Conservation (phyloP, 352 stramenopile species). For the Globisporangium yorkense region DNA sequence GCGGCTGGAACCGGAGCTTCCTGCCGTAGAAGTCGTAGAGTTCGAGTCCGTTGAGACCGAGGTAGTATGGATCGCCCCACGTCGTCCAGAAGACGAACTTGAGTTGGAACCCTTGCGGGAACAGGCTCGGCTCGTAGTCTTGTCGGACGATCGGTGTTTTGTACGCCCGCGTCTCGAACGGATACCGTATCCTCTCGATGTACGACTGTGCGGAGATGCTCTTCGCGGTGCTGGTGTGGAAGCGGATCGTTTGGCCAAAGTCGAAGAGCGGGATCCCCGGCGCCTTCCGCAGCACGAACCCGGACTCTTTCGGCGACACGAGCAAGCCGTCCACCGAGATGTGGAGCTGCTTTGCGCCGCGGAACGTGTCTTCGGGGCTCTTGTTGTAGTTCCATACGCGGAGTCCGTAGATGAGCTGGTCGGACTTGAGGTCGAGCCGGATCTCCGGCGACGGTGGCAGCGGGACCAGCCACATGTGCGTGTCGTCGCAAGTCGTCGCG, state of each 20-base stretch:
- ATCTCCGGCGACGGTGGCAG: slow-evolving; percentile 38
- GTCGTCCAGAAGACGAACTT: slow-evolving; percentile 79
- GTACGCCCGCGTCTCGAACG: slow-evolving; percentile 39
- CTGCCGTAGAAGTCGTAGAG: slow-evolving; percentile 59
- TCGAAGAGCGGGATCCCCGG: slow-evolving; percentile 60
- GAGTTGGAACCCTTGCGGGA: slow-evolving; percentile 79
- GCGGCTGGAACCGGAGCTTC: slow-evolving; percentile 25
- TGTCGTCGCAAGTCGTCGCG: slow-evolving; percentile 79
- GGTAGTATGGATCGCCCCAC: slow-evolving; percentile 82
- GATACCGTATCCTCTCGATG: slow-evolving; percentile 32
- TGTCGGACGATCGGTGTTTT: slow-evolving; percentile 74
- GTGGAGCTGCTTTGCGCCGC: slow-evolving; percentile 59
- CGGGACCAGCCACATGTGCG: slow-evolving; percentile 89
- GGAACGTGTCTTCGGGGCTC: slow-evolving; percentile 55
- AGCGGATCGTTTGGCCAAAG: slow-evolving; percentile 64
- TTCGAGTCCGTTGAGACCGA: slow-evolving; percentile 79
- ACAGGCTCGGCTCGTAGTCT: slow-evolving; percentile 83
- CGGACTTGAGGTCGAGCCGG: slow-evolving; percentile 48
- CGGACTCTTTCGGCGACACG: slow-evolving; percentile 44
- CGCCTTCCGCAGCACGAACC: slow-evolving; percentile 77
- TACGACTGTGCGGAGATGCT: slow-evolving; percentile 16
- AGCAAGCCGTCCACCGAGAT: slow-evolving; percentile 39
- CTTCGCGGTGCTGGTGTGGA: slow-evolving; percentile 16
- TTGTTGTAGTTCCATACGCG: slow-evolving; percentile 86
- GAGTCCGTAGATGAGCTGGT: slow-evolving; percentile 55